Conservation (phyloP, 352 stramenopile species). For the Phytopythium litorale region DNA sequence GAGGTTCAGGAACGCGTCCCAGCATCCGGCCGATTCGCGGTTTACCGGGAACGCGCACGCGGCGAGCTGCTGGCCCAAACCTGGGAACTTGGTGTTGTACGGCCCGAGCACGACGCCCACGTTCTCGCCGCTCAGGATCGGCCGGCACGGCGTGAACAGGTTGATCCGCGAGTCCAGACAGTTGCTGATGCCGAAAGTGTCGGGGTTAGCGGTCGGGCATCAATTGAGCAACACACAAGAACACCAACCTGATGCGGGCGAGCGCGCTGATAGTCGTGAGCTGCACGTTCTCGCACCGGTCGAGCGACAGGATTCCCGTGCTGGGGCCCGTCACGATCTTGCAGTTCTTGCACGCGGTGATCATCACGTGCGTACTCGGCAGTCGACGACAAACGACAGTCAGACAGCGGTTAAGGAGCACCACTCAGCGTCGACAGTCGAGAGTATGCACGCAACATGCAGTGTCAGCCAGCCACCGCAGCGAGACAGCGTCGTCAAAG, state of each 20-base stretch:
- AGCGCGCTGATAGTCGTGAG: slow-evolving; percentile 86
- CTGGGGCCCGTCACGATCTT: slow-evolving; percentile 95
- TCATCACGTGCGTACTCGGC: slow-evolving; percentile 81
- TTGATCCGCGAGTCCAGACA: slow-evolving; percentile 91
- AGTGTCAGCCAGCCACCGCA: background rate
- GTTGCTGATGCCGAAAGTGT: slow-evolving; percentile 61
- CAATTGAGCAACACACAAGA: too few species aligned
- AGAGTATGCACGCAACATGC: background rate
- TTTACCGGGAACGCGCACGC: slow-evolving; percentile 41
- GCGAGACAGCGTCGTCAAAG: slow-evolving; percentile 10
- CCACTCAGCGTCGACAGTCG: background rate
- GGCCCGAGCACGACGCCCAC: slow-evolving; percentile 92
- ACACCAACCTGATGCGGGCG: slow-evolving; percentile 73
- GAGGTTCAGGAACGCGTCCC: slow-evolving; percentile 67
- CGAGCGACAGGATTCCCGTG: slow-evolving; percentile 89
- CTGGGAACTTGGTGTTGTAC: slow-evolving; percentile 95
- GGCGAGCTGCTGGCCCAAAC: slow-evolving; percentile 75
- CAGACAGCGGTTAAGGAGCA: slow-evolving; percentile 47
- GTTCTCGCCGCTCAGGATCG: slow-evolving; percentile 95
- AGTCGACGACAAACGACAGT: slow-evolving; percentile 1
- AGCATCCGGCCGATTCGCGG: slow-evolving; percentile 46
- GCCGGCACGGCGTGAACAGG: slow-evolving; percentile 88
- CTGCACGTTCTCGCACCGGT: slow-evolving; percentile 93
- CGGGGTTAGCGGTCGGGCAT: too few species aligned
- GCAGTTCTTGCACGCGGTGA: slow-evolving; percentile 94